phyloP scores from a whole-genome alignment of 805 yeast species.

The Alloascoidea africana region DNA sequence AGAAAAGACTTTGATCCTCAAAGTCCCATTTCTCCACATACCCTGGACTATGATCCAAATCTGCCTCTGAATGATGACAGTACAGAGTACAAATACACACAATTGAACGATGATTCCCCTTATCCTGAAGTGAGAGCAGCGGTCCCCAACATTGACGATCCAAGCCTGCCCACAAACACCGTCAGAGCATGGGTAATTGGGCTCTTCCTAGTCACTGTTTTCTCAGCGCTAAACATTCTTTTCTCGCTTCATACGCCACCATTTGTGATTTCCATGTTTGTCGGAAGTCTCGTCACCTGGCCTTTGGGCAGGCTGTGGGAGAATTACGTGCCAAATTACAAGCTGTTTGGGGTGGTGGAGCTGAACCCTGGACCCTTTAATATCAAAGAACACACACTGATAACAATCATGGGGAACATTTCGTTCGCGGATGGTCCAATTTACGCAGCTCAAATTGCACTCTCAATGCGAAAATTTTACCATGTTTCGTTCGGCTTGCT shows the following conservation, averaged over 20 bases:
- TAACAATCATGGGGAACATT: constrained; percentile 21
- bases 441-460: constrained; percentile 33
- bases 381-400: constrained; percentile 27
- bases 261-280: constrained; percentile 33
- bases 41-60: neutral
- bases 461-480: constrained; percentile 34
- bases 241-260: constrained; percentile 45
- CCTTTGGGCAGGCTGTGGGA: constrained; percentile 46
- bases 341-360: constrained; percentile 13
- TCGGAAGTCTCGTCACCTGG: constrained; percentile 47
- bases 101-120: constrained; percentile 29
- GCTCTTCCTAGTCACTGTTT: constrained; percentile 35
- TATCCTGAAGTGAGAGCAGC: constrained; percentile 56
- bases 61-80: neutral
- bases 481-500: constrained; percentile 30
- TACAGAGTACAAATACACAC: neutral
- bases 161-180: constrained; percentile 31
- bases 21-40: too few species aligned
- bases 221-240: constrained; percentile 42
- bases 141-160: constrained; percentile 43
- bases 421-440: constrained; percentile 22
- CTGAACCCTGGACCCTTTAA: constrained; percentile 30
- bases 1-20: too few species aligned
- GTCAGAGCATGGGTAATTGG: constrained; percentile 41
- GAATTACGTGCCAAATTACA: constrained; percentile 17